Conservation (phyloP, 1,139 yeast genomes). For the Yamadazyma triangularis region DNA sequence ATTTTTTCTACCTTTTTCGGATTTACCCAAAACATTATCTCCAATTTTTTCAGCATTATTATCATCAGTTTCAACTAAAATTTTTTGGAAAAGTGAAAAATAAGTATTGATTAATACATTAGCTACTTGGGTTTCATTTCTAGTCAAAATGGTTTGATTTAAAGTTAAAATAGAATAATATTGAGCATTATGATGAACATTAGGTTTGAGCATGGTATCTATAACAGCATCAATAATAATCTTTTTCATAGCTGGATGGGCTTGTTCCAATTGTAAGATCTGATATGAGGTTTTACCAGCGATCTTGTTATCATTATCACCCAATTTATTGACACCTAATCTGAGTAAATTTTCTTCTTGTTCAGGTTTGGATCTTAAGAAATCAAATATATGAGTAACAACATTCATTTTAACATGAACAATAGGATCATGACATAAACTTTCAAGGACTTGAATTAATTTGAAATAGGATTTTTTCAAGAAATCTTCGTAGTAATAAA, state of each 20-base stretch:
- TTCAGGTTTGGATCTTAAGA: constrained; percentile 84
- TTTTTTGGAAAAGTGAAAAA: constrained; percentile 79
- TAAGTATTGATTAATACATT: constrained; percentile 80
- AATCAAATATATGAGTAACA: constrained; percentile 71
- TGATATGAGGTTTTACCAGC: constrained; percentile 85
- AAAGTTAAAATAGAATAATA: constrained; percentile 85
- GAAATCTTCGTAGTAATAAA: constrained; percentile 87
- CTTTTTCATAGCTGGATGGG: constrained; percentile 94
- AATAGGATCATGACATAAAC: constrained; percentile 85
- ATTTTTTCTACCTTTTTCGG: constrained; percentile 51
- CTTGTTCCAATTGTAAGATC: constrained; percentile 75
- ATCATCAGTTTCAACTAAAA: constrained; percentile 63
- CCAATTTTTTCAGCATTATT: constrained; percentile 24
- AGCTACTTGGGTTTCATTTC: constrained; percentile 72
- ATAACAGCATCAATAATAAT: constrained; percentile 74
- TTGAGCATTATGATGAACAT: constrained; percentile 79
- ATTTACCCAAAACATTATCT: constrained; percentile 34
- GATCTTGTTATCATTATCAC: constrained; percentile 88
- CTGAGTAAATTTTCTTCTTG: constrained; percentile 90
- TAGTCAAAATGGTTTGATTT: constrained; percentile 86
- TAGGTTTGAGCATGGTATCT: constrained; percentile 73
- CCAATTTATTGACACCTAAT: constrained; percentile 88
- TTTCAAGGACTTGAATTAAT: constrained; percentile 66
- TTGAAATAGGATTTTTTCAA: constrained; percentile 72
- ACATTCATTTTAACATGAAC: constrained; percentile 81